Base-by-base conservation (phyloP, 164 flowering plant species). In the Saururus chinensis region DNA sequence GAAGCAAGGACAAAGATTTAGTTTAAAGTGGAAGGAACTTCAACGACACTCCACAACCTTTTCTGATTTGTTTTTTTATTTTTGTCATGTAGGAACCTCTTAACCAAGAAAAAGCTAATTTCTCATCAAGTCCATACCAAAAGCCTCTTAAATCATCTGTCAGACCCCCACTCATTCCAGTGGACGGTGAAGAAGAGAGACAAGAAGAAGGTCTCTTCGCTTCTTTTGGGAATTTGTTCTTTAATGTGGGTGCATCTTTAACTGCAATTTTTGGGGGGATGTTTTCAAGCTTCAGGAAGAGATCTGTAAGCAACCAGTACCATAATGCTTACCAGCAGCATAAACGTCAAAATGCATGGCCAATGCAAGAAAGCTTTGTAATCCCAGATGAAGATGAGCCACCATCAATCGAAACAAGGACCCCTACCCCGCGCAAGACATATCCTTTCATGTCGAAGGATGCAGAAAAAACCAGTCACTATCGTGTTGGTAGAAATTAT, bases 361-460 rank as follows among this genome's bases (percentile, higher is more conserved):
- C 89, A 12, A 62, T 75, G 62, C 99, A 88, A 69, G 99, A 93
- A 40, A 88, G 92, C 74, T 90, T 69, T 74, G 91, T 74, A 53
- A 82, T 88, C 61, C 92, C 79, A 3, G 82, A 85, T 60, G 92
- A 77, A 70, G 98, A 93, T 66, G 97, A 83, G 72, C 92, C 97
- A 1, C 97, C 97, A 19, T 68, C 91, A 9, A 73, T 86, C 45
- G 97, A 93, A 49, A 73, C 88, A 23, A 72, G 92, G 67, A 76
- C 84, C 40, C 96, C 95, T 1, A 88, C 97, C 54, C 92, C 95
- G 7, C 70, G 73, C 45, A 93, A 93, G 63, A 90, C 92, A 42
- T 93, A 93, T 57, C 72, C 97, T 0, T 93, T 90, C 80, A 90
- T 93, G 97, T 65, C 86, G 58, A 83, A 79, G 63, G 96, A 93